Base-by-base conservation (phyloP, 768 basidiomycete species). In the Ramaria sp. region DNA sequence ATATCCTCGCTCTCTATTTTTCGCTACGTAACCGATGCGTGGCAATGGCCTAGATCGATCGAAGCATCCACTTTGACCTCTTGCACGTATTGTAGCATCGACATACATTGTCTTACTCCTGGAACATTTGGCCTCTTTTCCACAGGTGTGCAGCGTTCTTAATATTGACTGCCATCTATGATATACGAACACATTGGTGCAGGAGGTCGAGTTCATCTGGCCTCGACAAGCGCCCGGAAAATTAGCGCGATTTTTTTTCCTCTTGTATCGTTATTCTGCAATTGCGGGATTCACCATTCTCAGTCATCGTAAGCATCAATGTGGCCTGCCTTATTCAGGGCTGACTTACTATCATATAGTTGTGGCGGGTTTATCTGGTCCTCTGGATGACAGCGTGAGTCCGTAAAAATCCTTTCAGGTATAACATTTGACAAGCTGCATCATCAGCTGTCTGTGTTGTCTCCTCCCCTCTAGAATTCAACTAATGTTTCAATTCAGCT, bases 181-280 rank as follows among this genome's bases (percentile, higher is more conserved):
- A 37, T 1, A 1, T 13, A 37, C 9, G 42, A 43, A 43, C 42
- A 2, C 41, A 1, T 45, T 27, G 22, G 5, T 7, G 34, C 27
- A 57, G 55, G 55, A 57, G 47, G 24, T 57, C 48, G 55, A 57
- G 13, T 54, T 30, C 30, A 24, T 57, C 20, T 57, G 55, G 55
- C 2, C 2, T 2, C 27, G 5, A 5, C 49, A 57, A 24, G 27
- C 55, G 20, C 47, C 55, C 12, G n/a, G 45, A 6, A 49, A 39
- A 19, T 20, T 57, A 34, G 47, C 37, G 45, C 27, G 47, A 20
- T 19, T 57, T 4, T 42, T 30, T 15, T 57, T 57, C 30, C 34
- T 57, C 19, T 27, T 49, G 22, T 57, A 39, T 20, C 55, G 55
- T 4, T 57, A 57, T 50, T 49, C 46, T 17, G 15, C 55, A 13